Conservation (phyloP, 441 rosid genomes). For the Gossypium davidsonii region DNA sequence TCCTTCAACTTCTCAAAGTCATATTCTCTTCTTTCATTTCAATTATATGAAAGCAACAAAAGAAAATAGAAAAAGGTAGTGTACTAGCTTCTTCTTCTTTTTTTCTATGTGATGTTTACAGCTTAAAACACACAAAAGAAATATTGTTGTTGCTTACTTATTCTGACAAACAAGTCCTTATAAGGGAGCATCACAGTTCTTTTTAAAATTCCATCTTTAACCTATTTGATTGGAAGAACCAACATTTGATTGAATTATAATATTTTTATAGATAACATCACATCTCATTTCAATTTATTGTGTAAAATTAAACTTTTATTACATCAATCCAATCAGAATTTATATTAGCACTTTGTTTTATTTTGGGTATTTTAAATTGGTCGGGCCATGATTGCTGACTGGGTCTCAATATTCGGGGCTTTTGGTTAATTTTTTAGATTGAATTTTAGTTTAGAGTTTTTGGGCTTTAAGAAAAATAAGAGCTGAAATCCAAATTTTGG, state of each 20-base stretch:
- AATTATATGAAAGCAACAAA: not conserved
- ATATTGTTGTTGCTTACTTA: not conserved
- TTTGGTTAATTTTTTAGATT: not conserved
- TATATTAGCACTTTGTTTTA: not conserved
- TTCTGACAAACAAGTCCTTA: not conserved
- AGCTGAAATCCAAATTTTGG: not conserved
- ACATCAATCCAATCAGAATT: not conserved
- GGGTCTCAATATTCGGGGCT: not conserved
- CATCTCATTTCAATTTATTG: not conserved
- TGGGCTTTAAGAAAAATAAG: not conserved
- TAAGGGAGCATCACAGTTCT: not conserved
- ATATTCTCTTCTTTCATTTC: not conserved
- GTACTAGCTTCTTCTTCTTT: not conserved
- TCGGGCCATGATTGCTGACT: not conserved
- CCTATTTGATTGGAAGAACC: too few relatives aligned
- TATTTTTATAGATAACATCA: too few relatives aligned
- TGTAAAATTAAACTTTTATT: not conserved
- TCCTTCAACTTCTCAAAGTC: not conserved
- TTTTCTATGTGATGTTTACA: not conserved
- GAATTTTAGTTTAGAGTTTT: not conserved
- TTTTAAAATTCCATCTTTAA: not conserved
- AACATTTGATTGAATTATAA: too few relatives aligned
- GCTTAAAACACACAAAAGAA: not conserved
- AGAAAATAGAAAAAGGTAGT: not conserved
- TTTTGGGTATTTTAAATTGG: not conserved